Evolutionary conservation across 805 yeast genomes (phyloP).

Genomic region (Candida pini): DNA sequence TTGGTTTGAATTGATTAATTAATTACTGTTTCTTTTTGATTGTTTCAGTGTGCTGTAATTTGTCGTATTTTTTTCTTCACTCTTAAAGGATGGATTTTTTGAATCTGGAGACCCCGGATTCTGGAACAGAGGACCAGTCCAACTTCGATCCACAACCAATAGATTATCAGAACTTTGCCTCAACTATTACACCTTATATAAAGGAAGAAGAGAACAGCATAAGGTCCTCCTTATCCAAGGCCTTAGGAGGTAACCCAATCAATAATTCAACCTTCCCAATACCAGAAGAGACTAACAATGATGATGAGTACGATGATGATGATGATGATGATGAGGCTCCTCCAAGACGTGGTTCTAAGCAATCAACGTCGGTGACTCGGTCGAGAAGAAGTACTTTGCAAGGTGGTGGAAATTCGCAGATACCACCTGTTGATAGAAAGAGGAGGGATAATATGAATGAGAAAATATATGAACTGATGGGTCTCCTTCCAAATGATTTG

Average conservation of each 20-base stretch:
- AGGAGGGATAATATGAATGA: slow-evolving; percentile 55
- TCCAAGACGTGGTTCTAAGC: not conserved
- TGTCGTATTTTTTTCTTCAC: not conserved
- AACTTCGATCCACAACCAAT: not conserved
- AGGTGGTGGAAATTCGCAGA: slow-evolving; percentile 7
- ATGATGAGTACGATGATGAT: slow-evolving; percentile 6
- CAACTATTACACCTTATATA: not conserved
- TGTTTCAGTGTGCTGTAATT: too few species aligned
- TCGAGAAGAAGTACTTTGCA: slow-evolving; percentile 15
- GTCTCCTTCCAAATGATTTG: slow-evolving; percentile 30
- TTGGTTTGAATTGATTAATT: too few species aligned
- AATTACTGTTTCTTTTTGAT: too few species aligned
- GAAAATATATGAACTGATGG: slow-evolving; percentile 43
- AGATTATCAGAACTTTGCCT: not conserved
- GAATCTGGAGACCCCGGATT: slow-evolving; percentile 6
- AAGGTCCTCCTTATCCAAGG: slow-evolving; percentile 18
- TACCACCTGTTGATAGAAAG: slow-evolving; percentile 35
- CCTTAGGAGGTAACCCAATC: slow-evolving; percentile 8
- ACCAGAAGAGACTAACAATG: slow-evolving; percentile 14
- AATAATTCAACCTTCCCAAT: slow-evolving; percentile 6
- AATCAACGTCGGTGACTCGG: slow-evolving; percentile 1
- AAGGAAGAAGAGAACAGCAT: slow-evolving; percentile 9
- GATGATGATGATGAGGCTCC: slow-evolving; percentile 1
- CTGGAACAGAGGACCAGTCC: not conserved
- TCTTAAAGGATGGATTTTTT: slow-evolving; percentile 10